Evolutionary conservation across 345 rosid genomes (phyloP).

Genomic region (Tarenaya hassleriana): DNA sequence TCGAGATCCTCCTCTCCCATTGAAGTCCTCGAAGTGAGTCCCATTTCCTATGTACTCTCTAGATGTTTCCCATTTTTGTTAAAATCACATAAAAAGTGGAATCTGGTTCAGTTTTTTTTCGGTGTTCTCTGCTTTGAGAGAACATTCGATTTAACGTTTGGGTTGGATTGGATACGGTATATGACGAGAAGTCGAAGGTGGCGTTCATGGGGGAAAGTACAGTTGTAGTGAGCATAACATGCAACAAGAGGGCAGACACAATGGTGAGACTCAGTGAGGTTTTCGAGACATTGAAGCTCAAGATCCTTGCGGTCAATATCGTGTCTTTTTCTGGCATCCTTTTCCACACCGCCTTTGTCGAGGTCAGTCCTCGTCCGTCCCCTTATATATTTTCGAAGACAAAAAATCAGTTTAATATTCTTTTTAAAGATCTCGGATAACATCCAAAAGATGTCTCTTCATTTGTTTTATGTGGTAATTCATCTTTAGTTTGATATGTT

Average conservation of each 20-base stretch:
- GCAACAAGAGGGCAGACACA: slow-evolving; percentile 70
- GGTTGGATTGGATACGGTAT: too few species aligned
- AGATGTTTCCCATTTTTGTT: too few species aligned
- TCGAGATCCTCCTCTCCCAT: slow-evolving; percentile 44
- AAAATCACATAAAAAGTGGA: too few species aligned
- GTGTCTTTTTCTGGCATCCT: slow-evolving; percentile 66
- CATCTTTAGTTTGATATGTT: too few species aligned
- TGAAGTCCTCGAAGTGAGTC: slow-evolving; percentile 51
- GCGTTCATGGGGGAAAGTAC: slow-evolving; percentile 67
- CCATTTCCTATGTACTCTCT: not conserved
- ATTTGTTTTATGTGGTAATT: too few species aligned
- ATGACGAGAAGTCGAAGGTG: slow-evolving; percentile 68
- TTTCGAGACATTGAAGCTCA: slow-evolving; percentile 75
- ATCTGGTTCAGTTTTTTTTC: too few species aligned
- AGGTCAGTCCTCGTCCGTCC: slow-evolving; percentile 40
- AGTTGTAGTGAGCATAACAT: slow-evolving; percentile 70
- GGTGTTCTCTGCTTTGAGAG: too few species aligned
- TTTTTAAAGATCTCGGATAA: too few species aligned
- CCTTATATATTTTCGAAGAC: not conserved
- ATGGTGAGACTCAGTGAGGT: slow-evolving; percentile 82
- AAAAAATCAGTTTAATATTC: too few species aligned
- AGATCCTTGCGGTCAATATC: slow-evolving; percentile 68
- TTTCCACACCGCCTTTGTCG: slow-evolving; percentile 66
- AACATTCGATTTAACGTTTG: too few species aligned
- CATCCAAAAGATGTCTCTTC: slow-evolving; percentile 15